Conservation (phyloP, 441 rosid species). For the Erodium trifolium region DNA sequence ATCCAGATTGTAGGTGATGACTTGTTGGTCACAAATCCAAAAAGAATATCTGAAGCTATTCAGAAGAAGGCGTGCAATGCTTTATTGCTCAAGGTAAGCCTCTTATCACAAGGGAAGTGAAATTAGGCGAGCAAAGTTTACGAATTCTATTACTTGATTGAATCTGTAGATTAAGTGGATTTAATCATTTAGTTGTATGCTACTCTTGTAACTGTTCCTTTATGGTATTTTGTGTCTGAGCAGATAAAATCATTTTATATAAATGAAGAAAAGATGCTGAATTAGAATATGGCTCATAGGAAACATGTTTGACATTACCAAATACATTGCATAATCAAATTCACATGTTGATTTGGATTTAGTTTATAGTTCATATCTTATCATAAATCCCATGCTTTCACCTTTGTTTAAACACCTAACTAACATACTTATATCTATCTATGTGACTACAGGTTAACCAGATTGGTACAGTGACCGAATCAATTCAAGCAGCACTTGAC, state of each 20-base stretch:
- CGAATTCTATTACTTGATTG: not conserved
- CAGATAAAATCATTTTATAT: too few relatives aligned
- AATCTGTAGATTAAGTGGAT: not conserved
- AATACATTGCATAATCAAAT: too few relatives aligned
- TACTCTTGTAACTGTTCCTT: too few relatives aligned
- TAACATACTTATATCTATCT: constrained; percentile 10
- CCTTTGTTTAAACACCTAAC: not conserved
- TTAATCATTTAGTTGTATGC: too few relatives aligned
- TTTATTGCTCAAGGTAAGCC: constrained; percentile 64
- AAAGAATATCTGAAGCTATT: constrained; percentile 84
- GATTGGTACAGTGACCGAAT: constrained; percentile 88
- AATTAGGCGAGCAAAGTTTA: not conserved
- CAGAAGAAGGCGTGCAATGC: constrained; percentile 81
- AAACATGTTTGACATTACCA: too few relatives aligned
- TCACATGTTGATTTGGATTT: too few relatives aligned
- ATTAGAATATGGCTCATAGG: too few relatives aligned
- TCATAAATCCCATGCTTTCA: not conserved
- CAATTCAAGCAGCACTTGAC: constrained; percentile 85
- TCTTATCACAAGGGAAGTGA: constrained; percentile 5
- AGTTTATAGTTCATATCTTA: too few relatives aligned
- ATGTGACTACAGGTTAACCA: constrained; percentile 68
- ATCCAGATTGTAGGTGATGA: constrained; percentile 93
- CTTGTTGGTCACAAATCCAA: constrained; percentile 90
- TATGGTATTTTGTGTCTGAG: too few relatives aligned
- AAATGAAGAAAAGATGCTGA: too few relatives aligned